Percentiles rank a stretch among this genome's conserved stretches.
These are phyloP conservation scores for Cardamine occulta DNA, from an alignment of 345 rosid species.

Conservation along the genomic window DNA sequence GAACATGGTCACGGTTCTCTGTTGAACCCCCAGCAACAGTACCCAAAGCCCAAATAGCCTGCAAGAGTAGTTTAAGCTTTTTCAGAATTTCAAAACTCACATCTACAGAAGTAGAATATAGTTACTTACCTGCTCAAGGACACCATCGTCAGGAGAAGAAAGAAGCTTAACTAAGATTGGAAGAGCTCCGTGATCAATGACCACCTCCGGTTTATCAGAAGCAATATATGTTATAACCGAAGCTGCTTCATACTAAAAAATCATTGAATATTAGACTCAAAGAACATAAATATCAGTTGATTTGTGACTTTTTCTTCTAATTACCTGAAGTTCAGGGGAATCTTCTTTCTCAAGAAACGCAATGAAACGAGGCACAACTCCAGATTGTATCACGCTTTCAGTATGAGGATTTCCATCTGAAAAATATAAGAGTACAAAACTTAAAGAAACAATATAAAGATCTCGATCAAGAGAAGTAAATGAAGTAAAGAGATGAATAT, in stretches of 20 bases:
- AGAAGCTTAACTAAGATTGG: constrained; percentile 65
- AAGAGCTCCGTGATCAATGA: constrained; percentile 58
- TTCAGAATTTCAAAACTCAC: constrained; percentile 51
- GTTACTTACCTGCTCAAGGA: constrained; percentile 65
- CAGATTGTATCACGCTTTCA: constrained; percentile 32
- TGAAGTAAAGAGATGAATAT: background rate
- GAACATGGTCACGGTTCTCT: constrained; percentile 42
- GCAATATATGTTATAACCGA: constrained; percentile 71
- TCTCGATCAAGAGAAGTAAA: background rate
- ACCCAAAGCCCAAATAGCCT: constrained; percentile 79
- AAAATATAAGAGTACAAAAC: constrained; percentile 9
- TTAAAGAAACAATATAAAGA: too few species aligned
- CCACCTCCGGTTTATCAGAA: constrained; percentile 56
- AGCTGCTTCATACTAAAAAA: constrained; percentile 64
- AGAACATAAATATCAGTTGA: background rate
- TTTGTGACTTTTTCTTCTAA: background rate
- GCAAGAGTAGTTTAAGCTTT: too few species aligned
- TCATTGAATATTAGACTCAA: background rate
- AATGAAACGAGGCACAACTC: background rate
- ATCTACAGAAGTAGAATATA: constrained; percentile 14
- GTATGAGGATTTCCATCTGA: constrained; percentile 58
- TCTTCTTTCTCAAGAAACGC: background rate
- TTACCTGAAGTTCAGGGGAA: background rate
- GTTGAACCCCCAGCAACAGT: constrained; percentile 65
- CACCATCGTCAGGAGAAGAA: constrained; percentile 56